Evolutionary conservation across 495 filamentous ascomycete species (phyloP).

Genomic region (Penicillium diatomitis): DNA sequence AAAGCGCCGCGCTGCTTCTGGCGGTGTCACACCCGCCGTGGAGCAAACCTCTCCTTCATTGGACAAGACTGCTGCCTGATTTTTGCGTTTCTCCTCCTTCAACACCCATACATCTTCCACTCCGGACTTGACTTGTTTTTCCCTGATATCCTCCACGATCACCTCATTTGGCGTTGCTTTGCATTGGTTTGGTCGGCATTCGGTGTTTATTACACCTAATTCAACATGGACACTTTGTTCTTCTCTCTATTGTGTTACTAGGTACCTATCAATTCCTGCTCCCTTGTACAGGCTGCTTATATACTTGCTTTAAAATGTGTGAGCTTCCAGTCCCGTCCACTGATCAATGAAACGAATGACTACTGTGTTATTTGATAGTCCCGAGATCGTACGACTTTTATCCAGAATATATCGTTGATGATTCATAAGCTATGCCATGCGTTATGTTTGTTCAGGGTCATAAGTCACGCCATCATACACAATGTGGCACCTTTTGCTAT

Average conservation of each 20-base stretch:
- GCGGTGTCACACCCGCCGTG: conserved; percentile 14
- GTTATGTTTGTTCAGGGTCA: too few species aligned
- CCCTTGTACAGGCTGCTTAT: too few species aligned
- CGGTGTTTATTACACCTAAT: conserved; percentile 4
- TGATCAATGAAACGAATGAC: too few species aligned
- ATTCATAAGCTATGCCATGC: too few species aligned
- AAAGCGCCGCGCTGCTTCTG: conserved; percentile 54
- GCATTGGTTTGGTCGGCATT: conserved; percentile 12
- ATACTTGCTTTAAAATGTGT: too few species aligned
- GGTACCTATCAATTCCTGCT: neutral
- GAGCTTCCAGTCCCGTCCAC: too few species aligned
- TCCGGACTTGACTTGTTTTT: neutral
- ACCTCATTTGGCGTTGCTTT: conserved; percentile 11
- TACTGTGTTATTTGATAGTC: too few species aligned
- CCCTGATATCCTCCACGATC: conserved; percentile 2
- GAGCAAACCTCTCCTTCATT: conserved; percentile 12
- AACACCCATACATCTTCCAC: neutral
- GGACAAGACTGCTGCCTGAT: conserved; percentile 24
- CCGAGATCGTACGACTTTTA: too few species aligned
- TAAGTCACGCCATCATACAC: too few species aligned
- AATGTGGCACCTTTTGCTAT: too few species aligned
- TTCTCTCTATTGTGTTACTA: conserved; percentile 15
- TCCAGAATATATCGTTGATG: too few species aligned
- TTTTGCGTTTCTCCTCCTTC: neutral
- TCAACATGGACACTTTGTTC: conserved; percentile 11